phyloP scores from a whole-genome alignment of 768 basidiomycete species.

The Pluteus cervinus region DNA sequence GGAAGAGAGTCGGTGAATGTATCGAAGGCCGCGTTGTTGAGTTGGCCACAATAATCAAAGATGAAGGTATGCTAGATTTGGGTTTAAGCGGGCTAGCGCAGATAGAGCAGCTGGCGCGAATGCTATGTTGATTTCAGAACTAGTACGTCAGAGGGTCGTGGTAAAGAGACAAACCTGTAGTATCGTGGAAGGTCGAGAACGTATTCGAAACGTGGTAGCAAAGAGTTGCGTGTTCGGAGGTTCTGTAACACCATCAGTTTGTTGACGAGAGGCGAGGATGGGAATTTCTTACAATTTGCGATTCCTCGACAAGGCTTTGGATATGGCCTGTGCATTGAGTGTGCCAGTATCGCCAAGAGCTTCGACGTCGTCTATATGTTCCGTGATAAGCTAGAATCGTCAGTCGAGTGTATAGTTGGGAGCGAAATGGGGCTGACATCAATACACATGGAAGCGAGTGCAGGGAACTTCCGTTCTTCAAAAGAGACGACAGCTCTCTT shows the following conservation, averaged over 20 bases:
- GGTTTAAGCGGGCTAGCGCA: constrained; percentile 80
- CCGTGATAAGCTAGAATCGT: constrained; percentile 63
- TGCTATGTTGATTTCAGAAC: constrained; percentile 49
- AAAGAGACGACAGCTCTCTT: constrained; percentile 63
- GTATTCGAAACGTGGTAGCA: constrained; percentile 77
- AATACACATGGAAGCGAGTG: constrained; percentile 77
- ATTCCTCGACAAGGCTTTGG: constrained; percentile 77
- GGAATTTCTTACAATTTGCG: constrained; percentile 64
- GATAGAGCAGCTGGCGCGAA: constrained; percentile 64
- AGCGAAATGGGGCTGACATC: constrained; percentile 37
- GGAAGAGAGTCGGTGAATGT: constrained; percentile 61
- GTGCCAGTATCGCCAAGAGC: constrained; percentile 83
- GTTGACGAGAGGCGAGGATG: constrained; percentile 4
- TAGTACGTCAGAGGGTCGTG: not conserved
- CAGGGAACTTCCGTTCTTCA: constrained; percentile 64
- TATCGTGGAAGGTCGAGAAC: constrained; percentile 72
- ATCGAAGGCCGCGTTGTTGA: constrained; percentile 55
- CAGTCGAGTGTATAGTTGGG: not conserved
- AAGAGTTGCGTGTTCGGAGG: constrained; percentile 68
- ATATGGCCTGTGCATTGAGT: constrained; percentile 79
- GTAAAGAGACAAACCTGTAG: constrained; percentile 57
- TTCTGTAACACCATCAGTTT: constrained; percentile 35
- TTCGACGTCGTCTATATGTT: constrained; percentile 85
- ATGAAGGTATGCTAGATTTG: constrained; percentile 65
- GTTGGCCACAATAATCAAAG: constrained; percentile 85